Evolutionary conservation across 2,329 filamentous ascomycete genomes (phyloP), one percentile per base, ranked within the genome.

Genomic region (Microsporum ferrugineum): DNA sequence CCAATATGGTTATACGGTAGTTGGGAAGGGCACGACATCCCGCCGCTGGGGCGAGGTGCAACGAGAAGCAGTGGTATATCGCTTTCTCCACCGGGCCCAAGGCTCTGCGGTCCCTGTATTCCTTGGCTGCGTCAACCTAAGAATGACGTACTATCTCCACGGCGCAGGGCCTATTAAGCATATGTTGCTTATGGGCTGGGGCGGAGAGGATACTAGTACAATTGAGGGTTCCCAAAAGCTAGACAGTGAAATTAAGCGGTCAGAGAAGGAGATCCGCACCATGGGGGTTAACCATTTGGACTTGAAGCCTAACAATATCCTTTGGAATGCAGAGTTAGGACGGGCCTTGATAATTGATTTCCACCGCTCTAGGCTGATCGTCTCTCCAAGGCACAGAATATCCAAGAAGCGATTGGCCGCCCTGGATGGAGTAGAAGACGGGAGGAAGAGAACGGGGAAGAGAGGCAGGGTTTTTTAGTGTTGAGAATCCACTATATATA

Each of bases 1-100:
- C 31, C 59, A 61, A 31, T 69, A 67, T 59, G 67, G 69, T 3
- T 67, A 66, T 29, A 66, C 65, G 1, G 12, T 66, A 12, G 51
- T 72, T 45, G 66, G 62, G 12, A 68, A 66, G 39, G 64, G 64
- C n/a, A 65, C 62, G 5, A 57, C 55, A 7, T 27, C n/a, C 10
- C 29, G 6, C 10, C 63, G 17, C 61, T 39, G 60, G 23, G 47
- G 58, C 23, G 55, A 62, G 36, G 55, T 64, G 7, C 38, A 29
- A 49, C 61, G 56, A 17, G 66, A 68, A 61, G 61, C 45, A 53
- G 43, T 58, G 12, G 17, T 47, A 2, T 47, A 47, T 23, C 43
- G 61, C 3, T 10, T 49, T 12, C 63, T 67, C 8, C 49, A 27
- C 1, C 12, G 43, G 31, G 10, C 64, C 5, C 65, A 68, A 43